Evolutionary conservation across 1,284 basidiomycete species (phyloP), one percentile per base, ranked within the genome.

Genomic region (Cutaneotrichosporon mucoides): DNA sequence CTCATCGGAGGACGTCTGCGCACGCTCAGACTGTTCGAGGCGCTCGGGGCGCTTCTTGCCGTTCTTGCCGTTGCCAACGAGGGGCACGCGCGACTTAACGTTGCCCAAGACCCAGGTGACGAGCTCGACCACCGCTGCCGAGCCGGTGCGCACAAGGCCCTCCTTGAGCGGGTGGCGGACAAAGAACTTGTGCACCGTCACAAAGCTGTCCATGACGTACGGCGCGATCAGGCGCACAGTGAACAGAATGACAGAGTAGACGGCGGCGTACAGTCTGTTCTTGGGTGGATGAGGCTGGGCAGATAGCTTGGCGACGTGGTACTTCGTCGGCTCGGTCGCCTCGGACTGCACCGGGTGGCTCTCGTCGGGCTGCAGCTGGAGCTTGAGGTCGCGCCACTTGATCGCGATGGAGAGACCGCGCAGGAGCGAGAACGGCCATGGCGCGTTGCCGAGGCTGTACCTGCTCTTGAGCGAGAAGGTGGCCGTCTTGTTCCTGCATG

Each of bases 261-360:
- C 56, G 2, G 53, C 43, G 13, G 50, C 43, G 9, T 61, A 35
- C 45, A 61, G n/a, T 37, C 51, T 16, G 51, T 47, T 44, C 7
- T 53, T 51, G 8, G 54, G 59, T 5, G 52, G 24, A 2, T n/a
- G 54, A 43, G 57, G 9, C 12, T 38, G 64, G 9, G 65, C 59
- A 16, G 63, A 63, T 5, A 72, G 54, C 58, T 68, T 70, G 48
- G 69, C 66, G n/a, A 76, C 71, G 51, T 68, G 69, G 37, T 72
- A 61, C 54, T 65, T 65, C 3, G 63, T 55, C 12, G 61, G 59
- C 38, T 64, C 60, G n/a, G 47, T 44, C 4, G 53, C 57, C n/a
- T 60, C 53, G 24, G 63, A 62, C 24, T 55, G 62, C 13, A 53
- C 43, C 5, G 62, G 62, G 9, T 60, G 59, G 35, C 63, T 62